Conservation (phyloP, 164 flowering plant genomes). For the Vitis amurensis region DNA sequence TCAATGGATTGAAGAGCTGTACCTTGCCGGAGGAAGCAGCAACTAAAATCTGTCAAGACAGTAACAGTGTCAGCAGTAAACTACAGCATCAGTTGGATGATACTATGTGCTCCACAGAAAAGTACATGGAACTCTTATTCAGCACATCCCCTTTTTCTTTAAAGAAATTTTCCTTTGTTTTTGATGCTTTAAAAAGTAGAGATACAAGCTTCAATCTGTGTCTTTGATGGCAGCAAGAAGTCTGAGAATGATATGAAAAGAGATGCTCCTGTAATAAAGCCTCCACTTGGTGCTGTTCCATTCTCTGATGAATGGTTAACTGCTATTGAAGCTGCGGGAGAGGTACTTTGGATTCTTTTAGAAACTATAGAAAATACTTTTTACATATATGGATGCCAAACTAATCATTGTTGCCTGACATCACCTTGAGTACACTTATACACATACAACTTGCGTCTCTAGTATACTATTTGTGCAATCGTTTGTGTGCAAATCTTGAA, state of each 20-base stretch:
- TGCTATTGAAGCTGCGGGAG: slow-evolving; percentile 94
- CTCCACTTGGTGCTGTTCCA: slow-evolving; percentile 63
- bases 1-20: slow-evolving; percentile 1
- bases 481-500: no score
- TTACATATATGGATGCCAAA: no score
- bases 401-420: no score
- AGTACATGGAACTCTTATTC: slow-evolving; percentile 8
- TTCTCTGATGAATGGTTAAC: slow-evolving; percentile 98
- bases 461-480: no score
- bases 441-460: no score
- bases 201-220: slow-evolving; percentile 4
- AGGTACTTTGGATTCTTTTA: slow-evolving; percentile 46
- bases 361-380: background rate
- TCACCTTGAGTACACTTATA: no score
- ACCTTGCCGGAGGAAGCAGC: slow-evolving; percentile 6
- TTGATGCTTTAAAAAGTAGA: background rate
- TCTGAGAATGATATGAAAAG: slow-evolving; percentile 25
- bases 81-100: slow-evolving; percentile 13
- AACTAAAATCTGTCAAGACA: slow-evolving; percentile 1
- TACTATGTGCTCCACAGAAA: slow-evolving; percentile 1
- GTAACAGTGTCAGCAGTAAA: slow-evolving; percentile 13
- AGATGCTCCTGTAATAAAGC: slow-evolving; percentile 27
- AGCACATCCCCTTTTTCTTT: no score
- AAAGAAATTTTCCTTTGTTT: no score
- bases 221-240: slow-evolving; percentile 38